phyloP scores from a whole-genome alignment of 177 flowering plant genomes.

The Vitis hybrid region DNA sequence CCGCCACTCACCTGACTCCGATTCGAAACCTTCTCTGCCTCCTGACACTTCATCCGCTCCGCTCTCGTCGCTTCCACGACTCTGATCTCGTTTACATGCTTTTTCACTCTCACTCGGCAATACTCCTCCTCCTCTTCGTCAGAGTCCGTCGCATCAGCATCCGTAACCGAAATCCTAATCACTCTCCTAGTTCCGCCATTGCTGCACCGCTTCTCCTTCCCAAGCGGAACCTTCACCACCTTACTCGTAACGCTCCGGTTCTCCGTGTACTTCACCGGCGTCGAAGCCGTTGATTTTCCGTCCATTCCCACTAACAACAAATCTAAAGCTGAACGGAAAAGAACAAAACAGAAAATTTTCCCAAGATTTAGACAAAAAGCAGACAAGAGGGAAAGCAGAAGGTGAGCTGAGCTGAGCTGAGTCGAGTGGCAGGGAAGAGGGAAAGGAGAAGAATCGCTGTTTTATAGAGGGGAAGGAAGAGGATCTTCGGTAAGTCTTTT shows the following conservation, averaged over 20 bases:
- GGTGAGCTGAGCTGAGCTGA: not conserved
- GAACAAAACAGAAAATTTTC: not conserved
- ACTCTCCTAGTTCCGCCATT: conserved; percentile 8
- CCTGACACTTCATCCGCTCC: not conserved
- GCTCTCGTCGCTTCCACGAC: conserved; percentile 7
- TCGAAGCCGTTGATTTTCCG: not conserved
- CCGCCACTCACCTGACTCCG: not conserved
- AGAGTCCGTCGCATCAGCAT: conserved; percentile 55
- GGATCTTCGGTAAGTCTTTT: not conserved
- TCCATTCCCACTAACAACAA: conserved; percentile 2
- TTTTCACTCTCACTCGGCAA: conserved; percentile 19
- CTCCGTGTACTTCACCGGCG: conserved; percentile 18
- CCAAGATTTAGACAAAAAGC: not conserved
- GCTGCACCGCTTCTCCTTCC: not conserved
- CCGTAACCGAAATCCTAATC: conserved; percentile 34
- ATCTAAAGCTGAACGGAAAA: not conserved
- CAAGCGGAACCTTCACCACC: not conserved
- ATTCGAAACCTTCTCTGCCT: too few species aligned
- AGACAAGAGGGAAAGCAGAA: not conserved
- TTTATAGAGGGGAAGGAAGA: conserved; percentile 12
- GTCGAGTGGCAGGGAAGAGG: conserved; percentile 15
- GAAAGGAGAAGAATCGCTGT: conserved; percentile 17
- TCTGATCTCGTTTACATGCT: conserved; percentile 34
- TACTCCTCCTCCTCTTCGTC: conserved; percentile 24
- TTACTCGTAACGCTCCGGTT: conserved; percentile 12